Conservation (phyloP, 2,329 filamentous ascomycete species). For the Talaromyces islandicus region DNA sequence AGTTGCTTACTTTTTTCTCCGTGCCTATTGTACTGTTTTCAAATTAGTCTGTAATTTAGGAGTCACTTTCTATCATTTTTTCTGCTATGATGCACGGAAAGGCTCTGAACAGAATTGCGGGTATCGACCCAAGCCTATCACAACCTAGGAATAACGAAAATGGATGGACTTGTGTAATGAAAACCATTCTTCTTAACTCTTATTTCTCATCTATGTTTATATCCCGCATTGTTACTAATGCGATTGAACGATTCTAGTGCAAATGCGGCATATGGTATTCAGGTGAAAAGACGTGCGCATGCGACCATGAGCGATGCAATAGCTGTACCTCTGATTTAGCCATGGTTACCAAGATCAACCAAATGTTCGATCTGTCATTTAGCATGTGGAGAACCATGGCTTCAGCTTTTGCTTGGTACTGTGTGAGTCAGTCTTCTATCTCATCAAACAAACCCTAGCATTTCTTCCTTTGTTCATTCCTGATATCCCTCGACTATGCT, state of each 20-base stretch:
- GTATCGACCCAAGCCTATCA: neutral
- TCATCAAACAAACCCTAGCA: neutral
- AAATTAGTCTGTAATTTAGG: neutral
- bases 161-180: neutral
- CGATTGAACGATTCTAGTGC: neutral
- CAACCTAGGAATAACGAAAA: neutral
- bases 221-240: neutral
- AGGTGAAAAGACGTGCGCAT: neutral
- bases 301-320: neutral
- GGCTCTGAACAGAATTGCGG: neutral
- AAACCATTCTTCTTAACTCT: neutral
- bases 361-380: neutral
- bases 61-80: neutral
- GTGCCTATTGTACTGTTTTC: neutral
- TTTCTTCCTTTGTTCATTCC: neutral
- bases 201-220: neutral
- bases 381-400: neutral
- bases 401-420: neutral
- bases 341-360: neutral
- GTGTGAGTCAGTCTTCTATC: neutral
- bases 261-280: neutral
- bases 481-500: neutral
- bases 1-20: neutral
- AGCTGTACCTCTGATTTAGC: neutral
- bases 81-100: neutral